Evolutionary conservation across 148 eudicot species (phyloP).

Genomic region (Vaccinium myrtillus): DNA sequence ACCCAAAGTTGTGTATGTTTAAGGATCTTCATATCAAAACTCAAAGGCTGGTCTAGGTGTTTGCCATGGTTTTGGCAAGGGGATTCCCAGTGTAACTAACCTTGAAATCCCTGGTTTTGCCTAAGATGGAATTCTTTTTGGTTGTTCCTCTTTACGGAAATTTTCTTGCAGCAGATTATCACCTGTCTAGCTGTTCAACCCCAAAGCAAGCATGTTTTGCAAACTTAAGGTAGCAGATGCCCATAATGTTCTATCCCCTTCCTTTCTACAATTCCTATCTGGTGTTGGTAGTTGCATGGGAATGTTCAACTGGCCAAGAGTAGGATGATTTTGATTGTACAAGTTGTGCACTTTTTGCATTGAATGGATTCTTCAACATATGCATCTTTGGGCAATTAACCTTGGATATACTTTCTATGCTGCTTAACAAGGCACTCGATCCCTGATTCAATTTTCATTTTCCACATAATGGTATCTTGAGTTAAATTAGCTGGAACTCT

Average conservation of each 20-base stretch:
- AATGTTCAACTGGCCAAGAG: neutral
- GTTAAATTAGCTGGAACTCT: slow-evolving; percentile 2
- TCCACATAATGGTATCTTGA: neutral
- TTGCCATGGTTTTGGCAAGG: neutral
- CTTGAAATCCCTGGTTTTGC: neutral
- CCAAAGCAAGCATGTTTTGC: neutral
- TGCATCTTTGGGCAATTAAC: neutral
- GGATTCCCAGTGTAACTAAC: neutral
- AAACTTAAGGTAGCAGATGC: no score
- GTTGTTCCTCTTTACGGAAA: neutral
- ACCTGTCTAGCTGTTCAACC: neutral
- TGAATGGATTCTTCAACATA: neutral
- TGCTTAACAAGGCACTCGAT: slow-evolving; percentile 6
- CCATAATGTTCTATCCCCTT: neutral
- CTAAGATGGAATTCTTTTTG: neutral
- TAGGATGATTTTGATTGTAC: neutral
- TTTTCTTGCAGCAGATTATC: neutral
- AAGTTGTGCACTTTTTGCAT: neutral
- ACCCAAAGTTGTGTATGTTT: neutral
- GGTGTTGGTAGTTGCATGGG: neutral
- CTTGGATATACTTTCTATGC: neutral
- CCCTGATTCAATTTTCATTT: neutral
- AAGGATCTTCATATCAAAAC: slow-evolving; percentile 3
- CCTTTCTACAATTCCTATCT: neutral
- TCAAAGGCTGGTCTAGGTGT: neutral